phyloP scores from a whole-genome alignment of 2,329 filamentous ascomycete species.

The Cytospora leucostoma region DNA sequence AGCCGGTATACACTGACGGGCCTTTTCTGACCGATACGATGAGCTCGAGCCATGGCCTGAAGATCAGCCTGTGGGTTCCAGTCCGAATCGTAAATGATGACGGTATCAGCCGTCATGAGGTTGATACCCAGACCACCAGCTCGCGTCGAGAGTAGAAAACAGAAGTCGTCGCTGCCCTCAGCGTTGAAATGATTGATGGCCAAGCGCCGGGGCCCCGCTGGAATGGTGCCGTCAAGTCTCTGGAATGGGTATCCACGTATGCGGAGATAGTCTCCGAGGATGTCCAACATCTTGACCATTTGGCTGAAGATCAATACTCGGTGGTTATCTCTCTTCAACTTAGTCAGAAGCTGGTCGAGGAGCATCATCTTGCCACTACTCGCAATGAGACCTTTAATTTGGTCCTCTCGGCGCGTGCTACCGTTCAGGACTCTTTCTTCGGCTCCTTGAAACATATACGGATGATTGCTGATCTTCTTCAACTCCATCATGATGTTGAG shows the following conservation, averaged over 20 bases:
- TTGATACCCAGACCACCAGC: slow-evolving; percentile 99
- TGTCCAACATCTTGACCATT: slow-evolving; percentile 99
- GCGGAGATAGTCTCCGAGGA: slow-evolving; percentile 90
- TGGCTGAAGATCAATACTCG: slow-evolving; percentile 98
- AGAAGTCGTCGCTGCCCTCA: slow-evolving; percentile 94
- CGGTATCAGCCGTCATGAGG: slow-evolving; percentile 96
- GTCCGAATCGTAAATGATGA: slow-evolving; percentile 96
- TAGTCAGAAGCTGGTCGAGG: slow-evolving; percentile 89
- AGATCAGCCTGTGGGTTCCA: slow-evolving; percentile 99
- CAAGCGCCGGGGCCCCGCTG: slow-evolving; percentile 81
- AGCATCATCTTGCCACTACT: slow-evolving; percentile 99
- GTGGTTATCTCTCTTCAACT: slow-evolving; percentile 90
- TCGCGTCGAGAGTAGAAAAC: slow-evolving; percentile 90
- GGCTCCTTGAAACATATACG: slow-evolving; percentile 94
- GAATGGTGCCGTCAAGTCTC: slow-evolving; percentile 91
- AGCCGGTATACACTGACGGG: slow-evolving; percentile 96
- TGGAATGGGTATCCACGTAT: slow-evolving; percentile 95
- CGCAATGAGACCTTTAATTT: slow-evolving; percentile 88
- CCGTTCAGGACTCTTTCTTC: slow-evolving; percentile 86
- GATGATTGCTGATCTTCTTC: slow-evolving; percentile 98
- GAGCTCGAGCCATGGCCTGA: slow-evolving; percentile 97
- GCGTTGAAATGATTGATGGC: slow-evolving; percentile 99
- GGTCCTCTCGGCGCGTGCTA: slow-evolving; percentile 80
- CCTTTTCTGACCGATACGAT: slow-evolving; percentile 94
- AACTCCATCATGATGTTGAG: slow-evolving; percentile 99